phyloP scores from a whole-genome alignment of 2,329 filamentous ascomycete species.

The Botryotinia calthae region DNA sequence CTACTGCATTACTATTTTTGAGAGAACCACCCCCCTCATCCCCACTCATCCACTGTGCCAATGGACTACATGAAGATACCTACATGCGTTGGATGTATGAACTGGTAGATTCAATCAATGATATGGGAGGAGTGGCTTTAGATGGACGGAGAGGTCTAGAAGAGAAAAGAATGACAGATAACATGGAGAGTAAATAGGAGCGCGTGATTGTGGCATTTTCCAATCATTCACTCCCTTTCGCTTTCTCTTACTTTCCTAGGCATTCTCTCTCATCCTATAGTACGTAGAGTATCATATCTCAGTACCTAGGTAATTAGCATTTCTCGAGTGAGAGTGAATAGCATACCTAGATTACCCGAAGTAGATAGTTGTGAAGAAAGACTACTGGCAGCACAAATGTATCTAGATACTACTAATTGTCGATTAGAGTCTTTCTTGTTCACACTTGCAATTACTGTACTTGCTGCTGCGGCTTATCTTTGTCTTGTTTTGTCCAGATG shows the following conservation, averaged over 20 bases:
- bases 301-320: not conserved
- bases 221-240: not conserved
- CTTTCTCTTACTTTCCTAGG: not conserved
- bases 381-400: not conserved
- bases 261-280: not conserved
- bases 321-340: not conserved
- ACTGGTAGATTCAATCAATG: not conserved
- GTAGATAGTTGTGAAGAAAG: not conserved
- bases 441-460: not conserved
- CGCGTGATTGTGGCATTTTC: not conserved
- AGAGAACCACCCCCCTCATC: not conserved
- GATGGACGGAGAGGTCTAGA: not conserved
- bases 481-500: not conserved
- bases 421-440: not conserved
- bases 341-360: not conserved
- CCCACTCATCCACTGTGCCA: not conserved
- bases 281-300: not conserved
- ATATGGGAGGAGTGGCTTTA: not conserved
- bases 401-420: not conserved
- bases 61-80: not conserved
- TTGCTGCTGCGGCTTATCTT: not conserved
- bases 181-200: not conserved
- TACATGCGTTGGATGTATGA: conserved; percentile 4
- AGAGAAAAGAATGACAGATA: not conserved
- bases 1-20: conserved; percentile 9